Percentiles rank a stretch among this genome's conserved stretches.
Conservation (phyloP, 805 yeast genomes). For the Pichia cephalocereana region DNA sequence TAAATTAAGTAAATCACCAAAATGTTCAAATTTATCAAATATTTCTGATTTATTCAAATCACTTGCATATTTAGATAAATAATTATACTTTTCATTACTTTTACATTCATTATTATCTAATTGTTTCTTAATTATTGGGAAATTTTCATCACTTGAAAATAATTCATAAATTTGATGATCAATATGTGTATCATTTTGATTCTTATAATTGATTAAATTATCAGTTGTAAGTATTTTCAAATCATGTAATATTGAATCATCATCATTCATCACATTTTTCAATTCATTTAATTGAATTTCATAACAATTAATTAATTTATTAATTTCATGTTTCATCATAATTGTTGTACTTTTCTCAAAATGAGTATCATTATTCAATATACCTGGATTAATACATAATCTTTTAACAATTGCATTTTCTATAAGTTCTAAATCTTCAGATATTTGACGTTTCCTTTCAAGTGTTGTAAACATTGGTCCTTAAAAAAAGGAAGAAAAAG, state of each 20-base stretch:
- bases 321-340: constrained; percentile 62
- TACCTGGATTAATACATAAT: constrained; percentile 48
- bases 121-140: constrained; percentile 4
- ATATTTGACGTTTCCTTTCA: constrained; percentile 29
- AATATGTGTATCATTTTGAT: too few relatives aligned
- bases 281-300: constrained; percentile 21
- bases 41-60: background rate
- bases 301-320: constrained; percentile 39
- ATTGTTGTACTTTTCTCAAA: constrained; percentile 43
- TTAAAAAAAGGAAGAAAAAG: too few relatives aligned
- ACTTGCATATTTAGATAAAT: background rate
- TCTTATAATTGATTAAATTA: background rate
- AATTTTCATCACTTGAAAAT: constrained; percentile 16
- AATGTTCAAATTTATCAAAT: constrained; percentile 36
- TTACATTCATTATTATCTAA: constrained; percentile 6
- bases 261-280: constrained; percentile 11
- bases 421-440: constrained; percentile 65
- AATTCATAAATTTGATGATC: constrained; percentile 23
- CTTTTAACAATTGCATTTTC: constrained; percentile 60
- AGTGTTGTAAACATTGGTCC: constrained; percentile 15
- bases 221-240: background rate
- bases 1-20: constrained; percentile 60
- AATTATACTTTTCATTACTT: constrained; percentile 5
- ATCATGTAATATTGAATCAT: background rate
- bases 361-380: constrained; percentile 26